Base-by-base conservation (phyloP, 108 stramenopile genomes). In the Pseudonitzschia pungens region DNA sequence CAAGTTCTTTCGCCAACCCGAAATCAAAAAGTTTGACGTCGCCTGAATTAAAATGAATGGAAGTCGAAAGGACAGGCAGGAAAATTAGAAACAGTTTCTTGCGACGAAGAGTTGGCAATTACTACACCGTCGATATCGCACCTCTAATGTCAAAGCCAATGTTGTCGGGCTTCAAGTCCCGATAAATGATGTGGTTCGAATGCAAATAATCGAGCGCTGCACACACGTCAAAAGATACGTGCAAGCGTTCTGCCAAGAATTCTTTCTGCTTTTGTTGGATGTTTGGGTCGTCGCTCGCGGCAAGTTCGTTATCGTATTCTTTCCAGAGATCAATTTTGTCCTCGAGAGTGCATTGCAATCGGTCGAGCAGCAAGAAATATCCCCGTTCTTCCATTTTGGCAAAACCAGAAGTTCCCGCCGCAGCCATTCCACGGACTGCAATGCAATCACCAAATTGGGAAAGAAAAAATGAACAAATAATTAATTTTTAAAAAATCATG, bases 361-460 rank as follows among this genome's bases (percentile, higher is more conserved):
- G 80, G 81, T 93, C 92, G 53, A 93, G 72, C 11, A 93, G 68
- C 26, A 93, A 64, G 69, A 93, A 93, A 67, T 91, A 93, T n/a
- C 90, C 90, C 15, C 84, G 73, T 44, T 86, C 81, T 36, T 82
- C 56, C 72, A 83, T 66, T 14, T 70, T 71, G 27, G 82, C 77
- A 71, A 89, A 78, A 31, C 86, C 84, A 0, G 79, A 69, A 4
- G 88, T 90, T 26, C 92, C 92, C 21, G 87, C 88, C 62, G 82
- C 84, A 12, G 89, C 87, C 81, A 91, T 86, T 18, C 84, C 92
- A 15, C 92, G 84, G 27, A 93, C 60, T 62, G 45, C 45, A 48
- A 48, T 11, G 2, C 45, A 48, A 11, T 12, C 7, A 48, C 1
- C 1, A 2, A 48, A 48, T 48, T 48, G 16, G 2, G 45, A 48